These are phyloP conservation scores for Fusarium pilosicola DNA, from an alignment of 2,329 filamentous ascomycete genomes.

Conservation along the genomic window DNA sequence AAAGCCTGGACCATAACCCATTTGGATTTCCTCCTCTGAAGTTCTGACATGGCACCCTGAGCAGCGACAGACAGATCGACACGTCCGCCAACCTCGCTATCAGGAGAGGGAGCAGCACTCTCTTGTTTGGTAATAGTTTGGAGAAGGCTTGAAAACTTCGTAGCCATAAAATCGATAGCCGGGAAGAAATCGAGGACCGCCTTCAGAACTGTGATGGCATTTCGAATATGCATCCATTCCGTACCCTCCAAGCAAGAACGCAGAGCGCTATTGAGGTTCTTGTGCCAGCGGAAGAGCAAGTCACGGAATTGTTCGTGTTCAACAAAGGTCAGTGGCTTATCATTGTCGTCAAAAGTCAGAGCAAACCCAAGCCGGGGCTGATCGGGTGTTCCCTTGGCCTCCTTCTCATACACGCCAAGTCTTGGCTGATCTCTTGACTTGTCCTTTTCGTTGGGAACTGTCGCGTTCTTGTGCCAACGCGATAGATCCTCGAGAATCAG, in stretches of 20 bases:
- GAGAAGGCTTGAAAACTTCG: constrained; percentile 70
- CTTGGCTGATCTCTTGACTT: constrained; percentile 60
- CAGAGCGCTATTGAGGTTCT: constrained; percentile 79
- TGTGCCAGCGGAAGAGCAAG: constrained; percentile 90
- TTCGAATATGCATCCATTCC: constrained; percentile 98
- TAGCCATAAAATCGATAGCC: constrained; percentile 87
- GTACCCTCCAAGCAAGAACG: constrained; percentile 82
- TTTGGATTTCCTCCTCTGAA: constrained; percentile 72
- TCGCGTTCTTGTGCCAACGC: constrained; percentile 83
- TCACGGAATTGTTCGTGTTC: constrained; percentile 89
- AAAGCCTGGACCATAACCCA: constrained; percentile 83
- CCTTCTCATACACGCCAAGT: constrained; percentile 83
- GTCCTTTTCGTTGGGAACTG: constrained; percentile 56
- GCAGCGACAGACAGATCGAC: constrained; percentile 81
- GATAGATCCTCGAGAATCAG: constrained; percentile 82
- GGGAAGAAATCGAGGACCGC: constrained; percentile 85
- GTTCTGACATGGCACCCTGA: constrained; percentile 74
- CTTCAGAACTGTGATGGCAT: constrained; percentile 91
- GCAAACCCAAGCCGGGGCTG: constrained; percentile 80
- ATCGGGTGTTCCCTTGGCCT: constrained; percentile 67
- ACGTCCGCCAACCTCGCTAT: constrained; percentile 67
- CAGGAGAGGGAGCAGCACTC: constrained; percentile 55
- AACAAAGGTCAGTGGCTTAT: constrained; percentile 76
- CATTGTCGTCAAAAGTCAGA: constrained; percentile 71
- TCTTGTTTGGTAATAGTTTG: constrained; percentile 74